Evolutionary conservation across 768 basidiomycete species (phyloP).

Genomic region (Collybia sp.): DNA sequence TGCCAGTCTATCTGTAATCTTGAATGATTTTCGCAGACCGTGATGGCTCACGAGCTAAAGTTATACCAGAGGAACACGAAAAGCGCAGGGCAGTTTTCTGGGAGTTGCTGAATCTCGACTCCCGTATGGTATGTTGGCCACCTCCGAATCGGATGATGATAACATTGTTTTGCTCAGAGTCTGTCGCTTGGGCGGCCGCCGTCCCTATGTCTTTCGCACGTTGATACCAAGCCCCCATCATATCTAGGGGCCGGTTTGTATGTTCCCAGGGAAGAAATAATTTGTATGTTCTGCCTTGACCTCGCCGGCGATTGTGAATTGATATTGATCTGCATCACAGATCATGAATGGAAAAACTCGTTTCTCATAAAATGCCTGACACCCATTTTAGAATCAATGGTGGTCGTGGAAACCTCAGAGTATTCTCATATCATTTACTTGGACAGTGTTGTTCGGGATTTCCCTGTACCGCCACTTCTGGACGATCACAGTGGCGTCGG

Average conservation of each 20-base stretch:
- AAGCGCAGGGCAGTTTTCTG: slow-evolving; percentile 67
- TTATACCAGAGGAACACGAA: slow-evolving; percentile 70
- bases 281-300: slow-evolving; percentile 33
- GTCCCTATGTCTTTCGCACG: slow-evolving; percentile 59
- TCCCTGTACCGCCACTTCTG: slow-evolving; percentile 45
- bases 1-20: slow-evolving; percentile 6
- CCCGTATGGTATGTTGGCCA: slow-evolving; percentile 45
- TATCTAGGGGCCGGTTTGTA: slow-evolving; percentile 42
- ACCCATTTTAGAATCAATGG: slow-evolving; percentile 56
- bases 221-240: slow-evolving; percentile 54
- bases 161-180: slow-evolving; percentile 36
- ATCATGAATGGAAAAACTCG: slow-evolving; percentile 67
- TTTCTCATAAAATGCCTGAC: slow-evolving; percentile 62
- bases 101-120: slow-evolving; percentile 71
- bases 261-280: slow-evolving; percentile 44
- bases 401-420: slow-evolving; percentile 43
- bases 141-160: neutral
- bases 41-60: slow-evolving; percentile 56
- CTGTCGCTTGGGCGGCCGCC: slow-evolving; percentile 70
- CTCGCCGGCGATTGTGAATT: neutral
- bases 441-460: slow-evolving; percentile 53
- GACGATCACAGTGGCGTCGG: slow-evolving; percentile 34
- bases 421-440: slow-evolving; percentile 50
- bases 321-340: slow-evolving; percentile 31
- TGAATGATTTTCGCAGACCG: slow-evolving; percentile 43